Percentiles rank a stretch among this genome's conserved stretches.
Evolutionary conservation across 2,329 filamentous ascomycete genomes (phyloP).

Genomic region (Arthroderma sp.): DNA sequence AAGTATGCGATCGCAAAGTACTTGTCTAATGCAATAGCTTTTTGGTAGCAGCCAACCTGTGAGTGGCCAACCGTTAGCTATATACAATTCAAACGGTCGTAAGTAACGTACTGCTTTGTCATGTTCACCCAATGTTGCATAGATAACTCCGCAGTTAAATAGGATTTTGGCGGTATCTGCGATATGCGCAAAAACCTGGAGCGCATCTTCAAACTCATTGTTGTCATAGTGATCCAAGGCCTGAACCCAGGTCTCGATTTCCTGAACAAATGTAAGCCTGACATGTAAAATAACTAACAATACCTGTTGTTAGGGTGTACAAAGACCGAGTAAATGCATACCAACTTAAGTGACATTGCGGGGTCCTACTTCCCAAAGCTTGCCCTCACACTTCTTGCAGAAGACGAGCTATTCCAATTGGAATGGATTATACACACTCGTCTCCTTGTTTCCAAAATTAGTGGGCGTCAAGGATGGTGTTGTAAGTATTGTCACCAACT

Average conservation of each 20-base stretch:
- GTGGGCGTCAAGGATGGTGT: too few species aligned
- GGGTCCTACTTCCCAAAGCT: too few species aligned
- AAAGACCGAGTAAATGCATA: conserved; percentile 2
- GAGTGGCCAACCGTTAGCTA: too few species aligned
- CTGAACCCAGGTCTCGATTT: conserved; percentile 97
- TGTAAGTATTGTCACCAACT: too few species aligned
- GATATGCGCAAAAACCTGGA: conserved; percentile 73
- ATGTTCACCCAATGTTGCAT: conserved; percentile 91
- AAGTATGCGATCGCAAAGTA: conserved; percentile 98
- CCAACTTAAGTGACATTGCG: conserved; percentile 16
- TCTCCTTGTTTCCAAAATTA: too few species aligned
- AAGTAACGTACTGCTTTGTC: conserved; percentile 65
- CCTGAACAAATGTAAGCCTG: conserved; percentile 38
- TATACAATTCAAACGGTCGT: not conserved
- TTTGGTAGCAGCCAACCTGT: conserved; percentile 88
- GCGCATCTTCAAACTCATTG: conserved; percentile 86
- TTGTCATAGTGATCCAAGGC: conserved; percentile 88
- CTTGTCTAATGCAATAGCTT: conserved; percentile 77
- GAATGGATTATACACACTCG: too few species aligned
- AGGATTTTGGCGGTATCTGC: conserved; percentile 94
- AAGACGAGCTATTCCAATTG: too few species aligned
- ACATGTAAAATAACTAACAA: not conserved
- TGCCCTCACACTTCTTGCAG: too few species aligned
- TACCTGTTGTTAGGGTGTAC: not conserved
- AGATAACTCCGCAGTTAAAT: conserved; percentile 96